Evolutionary conservation across 306 rosid species (phyloP), one percentile per base, ranked within the genome.

Genomic region (Vigna mungo): DNA sequence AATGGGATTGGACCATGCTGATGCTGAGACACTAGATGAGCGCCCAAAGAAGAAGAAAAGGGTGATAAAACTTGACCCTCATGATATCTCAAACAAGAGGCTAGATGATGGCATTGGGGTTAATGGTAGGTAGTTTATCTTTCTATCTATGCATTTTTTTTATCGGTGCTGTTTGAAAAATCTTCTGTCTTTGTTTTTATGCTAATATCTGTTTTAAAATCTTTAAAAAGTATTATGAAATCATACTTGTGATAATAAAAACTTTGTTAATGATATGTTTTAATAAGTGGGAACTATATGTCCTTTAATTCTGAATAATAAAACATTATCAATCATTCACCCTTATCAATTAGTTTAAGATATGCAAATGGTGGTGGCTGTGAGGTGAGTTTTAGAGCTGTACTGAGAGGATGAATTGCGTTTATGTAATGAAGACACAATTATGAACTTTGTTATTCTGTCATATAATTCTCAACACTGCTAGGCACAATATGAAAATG

Each of bases 71-170:
- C 32, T 88, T 46, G 93, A 90, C 68, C 97, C 92, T 0, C n/a
- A 82, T 81, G 96, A 95, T 79, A 85, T 85, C 82, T 92, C 97
- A 72, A 92, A 95, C 82, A 95, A 95, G 86, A 87, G 98, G 69
- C 79, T 87, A 62, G 91, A 88, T 68, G 97, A 95, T 71, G 76
- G 83, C 66, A 61, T 83, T 74, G 84, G 30, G 56, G 30, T 75
- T 48, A 32, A 71, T 67, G 97, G 98, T 95, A 44, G 30, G 89
- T 82, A 68, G 62, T 73, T 65, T 67, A 48, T 67, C 61, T 18
- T 48, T 53, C 34, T 69, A 20, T 66, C 63, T 74, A 25, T 76
- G 71, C 51, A 77, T 83, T 27, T 36, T 36, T 20, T 27, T 67
- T 68, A 71, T 44, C 9, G n/a, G 17, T 55, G 34, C 12, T 56